Evolutionary conservation across 2,329 filamentous ascomycete genomes (phyloP), one percentile per base, ranked within the genome.

Genomic region (Verticillium alfalfae): DNA sequence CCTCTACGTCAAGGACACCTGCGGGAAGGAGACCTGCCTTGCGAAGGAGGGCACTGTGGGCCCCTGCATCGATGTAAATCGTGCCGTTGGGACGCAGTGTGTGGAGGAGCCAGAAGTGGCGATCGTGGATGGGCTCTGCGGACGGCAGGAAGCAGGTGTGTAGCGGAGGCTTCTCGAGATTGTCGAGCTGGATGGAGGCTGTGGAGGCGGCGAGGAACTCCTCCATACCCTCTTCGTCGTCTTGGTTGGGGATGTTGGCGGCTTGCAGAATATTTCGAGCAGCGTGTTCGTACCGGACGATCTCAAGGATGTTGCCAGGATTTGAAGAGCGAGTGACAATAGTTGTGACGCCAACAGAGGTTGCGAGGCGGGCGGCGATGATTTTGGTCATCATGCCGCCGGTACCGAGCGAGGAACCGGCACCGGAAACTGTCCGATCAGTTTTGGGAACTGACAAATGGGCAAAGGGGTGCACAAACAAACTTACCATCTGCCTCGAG

Each of bases 361-460:
- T 97, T 38, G 94, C 95, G 45, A 99, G 84, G 60, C 91, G 87
- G 34, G 95, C 95, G 60, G 95, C 95, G 34, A 96, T 88, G 68
- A 99, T 97, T 79, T 99, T 99, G 62, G 95, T 99, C 66, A 90
- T 89, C 95, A 99, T 99, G 55, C 95, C 95, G 22, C 95, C 95
- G 2, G 95, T 99, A 26, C 95, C 95, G 16, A 99, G 79, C 4
- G 90, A 83, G 2, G 93, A 97, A 4, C 95, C 95, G 26, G 92
- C 91, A 36, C 90, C 92, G 2, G 93, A 97, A 7, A 97, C 93
- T 89, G 34, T 38, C 8, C 38, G 18, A 31, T 36, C 5, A n/a
- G 55, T 26, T 4, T 31, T 38, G 55, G n/a, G 16, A 34, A 8
- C 34, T 22, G n/a, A 9, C 5, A 18, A n/a, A 5, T 10, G 31